Base-by-base conservation (phyloP, 2,329 filamentous ascomycete species). In the Aspergillus ochraceus region DNA sequence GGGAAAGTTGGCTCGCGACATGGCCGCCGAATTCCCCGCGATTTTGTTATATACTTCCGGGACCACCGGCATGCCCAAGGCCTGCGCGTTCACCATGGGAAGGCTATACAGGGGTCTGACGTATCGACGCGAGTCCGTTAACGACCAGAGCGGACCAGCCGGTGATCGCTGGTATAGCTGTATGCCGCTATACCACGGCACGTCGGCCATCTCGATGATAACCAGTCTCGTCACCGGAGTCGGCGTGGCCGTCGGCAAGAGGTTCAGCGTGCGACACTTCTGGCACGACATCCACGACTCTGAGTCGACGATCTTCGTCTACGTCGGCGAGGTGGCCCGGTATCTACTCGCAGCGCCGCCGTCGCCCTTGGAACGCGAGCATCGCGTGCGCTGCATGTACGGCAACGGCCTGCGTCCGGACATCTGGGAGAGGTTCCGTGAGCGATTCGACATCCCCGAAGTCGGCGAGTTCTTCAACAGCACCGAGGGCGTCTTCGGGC, bases 121-220 rank as follows among this genome's bases (percentile, higher is more conserved):
- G 12, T 66, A 76, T 1, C 76, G 80, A 2, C 51, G 59, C 6
- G 70, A 76, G 19, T 64, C 70, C 6, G 66, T 75, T 52, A 55
- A 61, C 9, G 71, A 75, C 36, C 67, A 57, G 9, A 64, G 60
- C 1, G 71, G 72, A 1, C 70, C 71, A 0, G 65, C 58, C 9
- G 71, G 73, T 1, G 87, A 91, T 70, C 79, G 87, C 26, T 91
- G 87, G 83, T 92, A 92, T 70, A 84, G 87, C 69, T 90, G 88
- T 73, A 92, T 92, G 89, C 90, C 86, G 0, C 77, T 91, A 32
- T 92, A 92, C 70, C 90, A 93, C 72, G 89, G 89, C 14, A 92
- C 90, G 0, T 90, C 89, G 6, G 84, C 84, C 19, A 85, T 89
- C 36, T 81, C 79, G 6, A 80, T 83, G 32, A 81, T 88, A 54